phyloP scores from a whole-genome alignment of 495 filamentous ascomycete genomes.

The Cryomyces minteri region DNA sequence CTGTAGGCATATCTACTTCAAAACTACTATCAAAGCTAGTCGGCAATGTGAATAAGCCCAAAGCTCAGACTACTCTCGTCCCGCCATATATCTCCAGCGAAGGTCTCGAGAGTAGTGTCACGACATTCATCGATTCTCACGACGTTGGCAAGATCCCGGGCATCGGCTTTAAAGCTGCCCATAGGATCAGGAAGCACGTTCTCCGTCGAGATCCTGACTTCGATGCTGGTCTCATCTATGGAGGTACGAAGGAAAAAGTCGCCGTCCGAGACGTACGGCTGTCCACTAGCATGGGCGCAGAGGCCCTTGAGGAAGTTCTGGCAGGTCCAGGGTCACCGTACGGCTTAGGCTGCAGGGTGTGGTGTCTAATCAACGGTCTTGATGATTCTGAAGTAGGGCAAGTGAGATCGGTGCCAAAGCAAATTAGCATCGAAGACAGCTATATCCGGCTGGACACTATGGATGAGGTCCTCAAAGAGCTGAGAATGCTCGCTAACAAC shows the following conservation, averaged over 20 bases:
- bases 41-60: slow-evolving; percentile 71
- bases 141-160: slow-evolving; percentile 72
- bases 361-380: slow-evolving; percentile 41
- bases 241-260: slow-evolving; percentile 33
- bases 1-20: slow-evolving; percentile 73
- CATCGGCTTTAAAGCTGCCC: slow-evolving; percentile 63
- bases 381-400: slow-evolving; percentile 49
- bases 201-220: slow-evolving; percentile 25
- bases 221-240: slow-evolving; percentile 23
- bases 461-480: slow-evolving; percentile 41
- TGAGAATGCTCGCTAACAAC: slow-evolving; percentile 43
- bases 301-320: slow-evolving; percentile 42
- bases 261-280: slow-evolving; percentile 47
- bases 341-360: slow-evolving; percentile 45
- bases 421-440: slow-evolving; percentile 90
- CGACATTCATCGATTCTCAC: slow-evolving; percentile 53
- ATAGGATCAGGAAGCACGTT: slow-evolving; percentile 45
- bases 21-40: slow-evolving; percentile 74
- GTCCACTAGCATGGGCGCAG: slow-evolving; percentile 38
- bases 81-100: slow-evolving; percentile 30
- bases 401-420: slow-evolving; percentile 54
- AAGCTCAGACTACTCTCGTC: slow-evolving; percentile 66
- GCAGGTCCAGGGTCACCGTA: slow-evolving; percentile 47
- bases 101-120: slow-evolving; percentile 29
- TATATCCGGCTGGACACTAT: slow-evolving; percentile 49